These are phyloP conservation scores for Candolleomyces eurysporus DNA, from an alignment of 768 basidiomycete species.

Conservation along the genomic window DNA sequence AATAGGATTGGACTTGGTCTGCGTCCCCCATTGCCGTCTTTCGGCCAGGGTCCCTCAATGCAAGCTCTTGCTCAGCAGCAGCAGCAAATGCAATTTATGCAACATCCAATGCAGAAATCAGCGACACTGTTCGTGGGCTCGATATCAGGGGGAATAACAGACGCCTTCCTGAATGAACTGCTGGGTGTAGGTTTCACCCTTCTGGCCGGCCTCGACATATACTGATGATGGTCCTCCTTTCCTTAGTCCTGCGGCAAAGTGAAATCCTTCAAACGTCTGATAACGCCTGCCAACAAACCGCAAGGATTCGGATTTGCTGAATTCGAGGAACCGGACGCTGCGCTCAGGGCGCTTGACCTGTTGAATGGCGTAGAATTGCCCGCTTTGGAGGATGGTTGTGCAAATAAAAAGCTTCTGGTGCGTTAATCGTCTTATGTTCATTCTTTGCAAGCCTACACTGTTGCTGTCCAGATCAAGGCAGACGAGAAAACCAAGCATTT, in stretches of 20 bases:
- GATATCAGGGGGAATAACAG: slow-evolving; percentile 90
- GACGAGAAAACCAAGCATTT: slow-evolving; percentile 93
- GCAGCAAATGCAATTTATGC: slow-evolving; percentile 69
- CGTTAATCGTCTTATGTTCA: slow-evolving; percentile 39
- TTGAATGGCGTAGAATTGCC: slow-evolving; percentile 52
- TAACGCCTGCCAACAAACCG: slow-evolving; percentile 89
- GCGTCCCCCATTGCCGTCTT: slow-evolving; percentile 83
- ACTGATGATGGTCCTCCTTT: neutral
- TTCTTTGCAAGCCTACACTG: slow-evolving; percentile 45
- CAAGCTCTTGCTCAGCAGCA: slow-evolving; percentile 89
- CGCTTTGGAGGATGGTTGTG: slow-evolving; percentile 50
- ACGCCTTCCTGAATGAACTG: slow-evolving; percentile 75
- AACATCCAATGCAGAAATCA: slow-evolving; percentile 67
- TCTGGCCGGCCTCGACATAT: neutral
- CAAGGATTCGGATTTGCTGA: slow-evolving; percentile 98
- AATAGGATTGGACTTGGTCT: slow-evolving; percentile 87
- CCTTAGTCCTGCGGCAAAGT: slow-evolving; percentile 85
- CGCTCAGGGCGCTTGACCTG: slow-evolving; percentile 63
- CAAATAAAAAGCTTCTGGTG: slow-evolving; percentile 58
- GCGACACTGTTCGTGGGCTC: slow-evolving; percentile 89
- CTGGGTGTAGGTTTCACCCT: slow-evolving; percentile 54
- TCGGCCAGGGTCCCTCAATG: slow-evolving; percentile 90
- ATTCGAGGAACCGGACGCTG: slow-evolving; percentile 90
- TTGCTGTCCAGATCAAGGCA: slow-evolving; percentile 71
- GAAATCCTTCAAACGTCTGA: slow-evolving; percentile 88